Base-by-base conservation (phyloP, 1,284 basidiomycete species). In the Trichosporon coremiiforme region DNA sequence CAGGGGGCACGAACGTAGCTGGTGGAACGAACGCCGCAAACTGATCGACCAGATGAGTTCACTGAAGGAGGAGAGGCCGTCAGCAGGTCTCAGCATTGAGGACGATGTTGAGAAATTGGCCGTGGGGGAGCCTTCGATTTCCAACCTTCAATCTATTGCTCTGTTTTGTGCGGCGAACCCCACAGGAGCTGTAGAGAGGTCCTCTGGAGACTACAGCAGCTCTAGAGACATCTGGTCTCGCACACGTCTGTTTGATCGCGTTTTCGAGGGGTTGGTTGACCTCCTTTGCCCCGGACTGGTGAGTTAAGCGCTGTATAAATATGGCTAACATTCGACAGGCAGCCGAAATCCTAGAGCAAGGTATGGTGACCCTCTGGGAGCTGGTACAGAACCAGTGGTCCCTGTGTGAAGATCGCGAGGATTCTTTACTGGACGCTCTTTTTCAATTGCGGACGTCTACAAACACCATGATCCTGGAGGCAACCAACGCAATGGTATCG, bases 341-440 rank as follows among this genome's bases (percentile, higher is more conserved):
- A 1, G 45, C 71, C 8, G 72, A 71, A 10, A 29, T 79, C 22
- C 70, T 80, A 3, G 80, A 81, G 64, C 78, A 79, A 41, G 70
- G 77, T 17, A 60, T 81, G 38, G 77, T 80, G 0, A 63, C 79
- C 1, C 74, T 82, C 0, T 82, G 80, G 79, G 80, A 82, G 66
- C 64, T 82, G 68, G 76, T 80, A 0, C 78, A 80, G 57, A 74
- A 82, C 65, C 81, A 82, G 66, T 82, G 79, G 79, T 31, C 67
- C 1, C 55, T 82, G 38, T 76, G 80, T 33, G 80, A 82, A 64
- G 74, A 72, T n/a, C 71, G 75, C 15, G 79, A 80, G 65, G 73
- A 75, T 25, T 66, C 70, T 4, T 67, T 82, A 29, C 67, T 77
- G 22, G 78, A 81, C 53, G 69, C 75, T 5, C 68, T 81, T 13